Base-by-base conservation (phyloP, 2,329 filamentous ascomycete species). In the Neofusicoccum sp. region DNA sequence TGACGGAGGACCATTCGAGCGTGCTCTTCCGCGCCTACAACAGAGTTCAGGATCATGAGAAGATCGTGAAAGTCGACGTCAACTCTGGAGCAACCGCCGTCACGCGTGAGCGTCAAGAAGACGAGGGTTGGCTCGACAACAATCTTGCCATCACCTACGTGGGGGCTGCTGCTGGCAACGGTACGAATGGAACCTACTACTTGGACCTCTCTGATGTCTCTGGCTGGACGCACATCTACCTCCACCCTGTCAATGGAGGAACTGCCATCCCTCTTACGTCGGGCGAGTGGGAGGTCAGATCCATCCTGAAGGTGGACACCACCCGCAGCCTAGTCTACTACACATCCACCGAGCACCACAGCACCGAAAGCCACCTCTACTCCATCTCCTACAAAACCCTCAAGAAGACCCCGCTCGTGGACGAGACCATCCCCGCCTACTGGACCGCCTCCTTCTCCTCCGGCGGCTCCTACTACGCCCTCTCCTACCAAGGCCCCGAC, bases 11-110 rank as follows among this genome's bases (percentile, higher is more conserved):
- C 4, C 86, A 89, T 68, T 76, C 79, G n/a, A 81, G 80, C 41
- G 77, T 90, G 40, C 78, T 88, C 38, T 87, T 88, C 72, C 82
- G 86, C 11, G 84, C 84, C 0, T 89, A 84, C 75, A 89, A 89
- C 70, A 84, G 87, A 4, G 85, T 89, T 0, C 87, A 90, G 67
- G 86, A 89, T 64, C 73, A 78, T 1, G 85, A 87, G 61, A 86
- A 86, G 63, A 76, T 87, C 12, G 80, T 89, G 1, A 72, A 84
- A 0, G 83, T 89, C 3, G 79, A 88, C 63, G 78, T 82, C 1
- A 73, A 76, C 1, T 75, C 78, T 2, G 71, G 76, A 1, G 72
- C 75, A 0, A 81, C 81, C 8, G 77, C 69, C 6, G 70, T 81
- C 0, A 76, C 84, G 12, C 83, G 84, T 6, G 78, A 86, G 69